Percentiles rank a stretch among this genome's conserved stretches.
These are phyloP conservation scores for Aspergillus thermomutatus DNA, from an alignment of 2,329 filamentous ascomycete species.

Conservation along the genomic window DNA sequence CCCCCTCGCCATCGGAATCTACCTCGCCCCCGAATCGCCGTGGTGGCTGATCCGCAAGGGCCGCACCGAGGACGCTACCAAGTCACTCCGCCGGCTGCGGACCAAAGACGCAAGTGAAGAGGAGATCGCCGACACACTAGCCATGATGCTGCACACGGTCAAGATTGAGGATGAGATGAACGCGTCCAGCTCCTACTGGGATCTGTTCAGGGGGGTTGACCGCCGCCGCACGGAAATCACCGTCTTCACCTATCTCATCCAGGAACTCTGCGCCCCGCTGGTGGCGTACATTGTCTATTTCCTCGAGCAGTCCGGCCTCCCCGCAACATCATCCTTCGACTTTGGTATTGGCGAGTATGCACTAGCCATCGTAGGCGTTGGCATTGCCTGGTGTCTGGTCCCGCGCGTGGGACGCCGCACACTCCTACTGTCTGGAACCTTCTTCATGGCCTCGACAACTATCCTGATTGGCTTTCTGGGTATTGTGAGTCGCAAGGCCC, in stretches of 20 bases:
- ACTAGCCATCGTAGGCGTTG: conserved; percentile 56
- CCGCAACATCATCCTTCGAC: conserved; percentile 30
- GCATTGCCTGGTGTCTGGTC: conserved; percentile 48
- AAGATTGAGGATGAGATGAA: conserved; percentile 29
- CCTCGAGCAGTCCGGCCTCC: conserved; percentile 40
- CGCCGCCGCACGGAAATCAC: conserved; percentile 42
- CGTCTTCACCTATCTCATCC: conserved; percentile 35
- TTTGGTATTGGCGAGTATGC: conserved; percentile 41
- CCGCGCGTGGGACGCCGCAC: conserved; percentile 38
- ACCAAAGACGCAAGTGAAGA: too few relatives aligned
- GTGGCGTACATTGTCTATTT: conserved; percentile 40
- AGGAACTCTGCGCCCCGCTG: conserved; percentile 33
- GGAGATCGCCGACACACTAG: too few relatives aligned
- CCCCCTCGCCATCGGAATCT: conserved; percentile 15
- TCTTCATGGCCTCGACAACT: conserved; percentile 24
- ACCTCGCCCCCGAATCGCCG: conserved; percentile 14
- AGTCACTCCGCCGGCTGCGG: too few relatives aligned
- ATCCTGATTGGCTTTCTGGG: conserved; percentile 24
- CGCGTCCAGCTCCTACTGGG: conserved; percentile 26
- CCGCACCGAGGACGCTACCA: too few relatives aligned
- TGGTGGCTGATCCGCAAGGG: too few relatives aligned
- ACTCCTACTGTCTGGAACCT: conserved; percentile 35
- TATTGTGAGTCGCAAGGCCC: conserved; percentile 20
- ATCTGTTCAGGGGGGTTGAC: conserved; percentile 32
- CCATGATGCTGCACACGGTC: conserved; percentile 35